Percentiles rank a stretch among this genome's conserved stretches.
These are phyloP conservation scores for Oidiodendron maius DNA, from an alignment of 495 filamentous ascomycete genomes.

Conservation along the genomic window DNA sequence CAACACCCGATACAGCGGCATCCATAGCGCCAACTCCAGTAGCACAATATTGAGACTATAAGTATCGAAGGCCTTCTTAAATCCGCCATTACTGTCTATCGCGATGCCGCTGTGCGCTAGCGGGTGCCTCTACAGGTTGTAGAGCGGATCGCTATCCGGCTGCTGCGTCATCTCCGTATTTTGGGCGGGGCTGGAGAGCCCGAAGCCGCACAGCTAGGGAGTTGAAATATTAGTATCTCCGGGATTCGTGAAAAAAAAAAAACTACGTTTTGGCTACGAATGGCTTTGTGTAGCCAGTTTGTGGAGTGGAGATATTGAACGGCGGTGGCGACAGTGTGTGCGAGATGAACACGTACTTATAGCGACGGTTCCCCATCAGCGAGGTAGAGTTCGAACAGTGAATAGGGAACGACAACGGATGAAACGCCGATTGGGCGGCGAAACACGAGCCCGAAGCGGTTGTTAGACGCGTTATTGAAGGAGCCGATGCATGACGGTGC, in stretches of 20 bases:
- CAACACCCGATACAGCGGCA: constrained; percentile 1
- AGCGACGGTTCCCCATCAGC: constrained; percentile 3
- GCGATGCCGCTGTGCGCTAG: constrained; percentile 3
- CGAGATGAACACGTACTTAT: constrained; percentile 16
- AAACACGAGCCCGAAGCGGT: constrained; percentile 6
- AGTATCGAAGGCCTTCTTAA: neutral
- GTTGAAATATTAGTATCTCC: constrained; percentile 4
- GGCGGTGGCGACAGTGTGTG: constrained; percentile 25
- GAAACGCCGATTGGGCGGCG: constrained; percentile 4
- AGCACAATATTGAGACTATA: constrained; percentile 1
- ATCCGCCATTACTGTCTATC: constrained; percentile 5
- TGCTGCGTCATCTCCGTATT: constrained; percentile 4
- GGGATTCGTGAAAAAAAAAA: constrained; percentile 25
- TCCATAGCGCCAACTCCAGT: neutral
- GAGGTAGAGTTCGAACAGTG: constrained; percentile 4
- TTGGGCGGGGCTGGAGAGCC: constrained; percentile 3
- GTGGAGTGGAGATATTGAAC: constrained; percentile 30
- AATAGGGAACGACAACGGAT: constrained; percentile 4
- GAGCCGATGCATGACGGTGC: constrained; percentile 2
- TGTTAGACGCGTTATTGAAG: constrained; percentile 5
- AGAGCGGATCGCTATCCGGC: constrained; percentile 1
- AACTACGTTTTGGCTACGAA: constrained; percentile 25
- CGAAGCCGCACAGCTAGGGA: constrained; percentile 4
- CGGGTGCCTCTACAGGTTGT: constrained; percentile 4
- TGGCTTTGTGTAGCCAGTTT: constrained; percentile 33